Base-by-base conservation (phyloP, 1,284 basidiomycete genomes). In the Ceratobasidium sp. region DNA sequence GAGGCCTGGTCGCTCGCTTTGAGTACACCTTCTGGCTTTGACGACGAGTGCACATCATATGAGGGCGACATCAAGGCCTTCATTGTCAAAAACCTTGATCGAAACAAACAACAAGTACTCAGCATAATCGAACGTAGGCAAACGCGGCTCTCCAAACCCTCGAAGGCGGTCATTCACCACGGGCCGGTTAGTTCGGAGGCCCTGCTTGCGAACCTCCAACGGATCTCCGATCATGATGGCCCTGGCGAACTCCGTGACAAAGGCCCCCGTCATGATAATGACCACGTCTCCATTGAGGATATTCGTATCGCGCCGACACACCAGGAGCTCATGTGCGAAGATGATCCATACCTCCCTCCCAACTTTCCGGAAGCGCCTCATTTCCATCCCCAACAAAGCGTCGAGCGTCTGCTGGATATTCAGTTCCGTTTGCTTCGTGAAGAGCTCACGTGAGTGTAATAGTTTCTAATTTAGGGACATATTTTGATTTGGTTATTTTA, bases 361-460 rank as follows among this genome's bases (percentile, higher is more conserved):
- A 90, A 88, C 78, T 80, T 91, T 2, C 85, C 84, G 25, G 85
- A 83, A 7, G 91, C 90, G 0, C 91, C 89, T 0, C 92, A 93
- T 80, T 90, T 87, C 74, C 84, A 86, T 34, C 87, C 87, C 0
- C 76, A 82, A 5, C 85, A 86, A 17, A 89, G 88, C 34, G 90
- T 92, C 87, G 86, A 90, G 70, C 84, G 88, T 13, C 82, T 89
- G n/a, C 82, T 92, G 7, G 92, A 93, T 74, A 86, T 90, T 1
- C 90, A 93, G 78, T 93, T 92, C 80, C 87, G 92, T 40, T 85
- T 93, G 0, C 82, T 93, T 52, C 85, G 92, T 44, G 91, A 92
- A 77, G 92, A 93, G 78, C 82, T 92, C 17, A 89, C 87, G 90
- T 90, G 81, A 46, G 88, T 84, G 5, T 56, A 13, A 32, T 8